Percentiles rank a stretch among this genome's conserved stretches.
Evolutionary conservation across 371 early-diverging fungal species (phyloP).

Genomic region (Syncephalastrum contaminatum): DNA sequence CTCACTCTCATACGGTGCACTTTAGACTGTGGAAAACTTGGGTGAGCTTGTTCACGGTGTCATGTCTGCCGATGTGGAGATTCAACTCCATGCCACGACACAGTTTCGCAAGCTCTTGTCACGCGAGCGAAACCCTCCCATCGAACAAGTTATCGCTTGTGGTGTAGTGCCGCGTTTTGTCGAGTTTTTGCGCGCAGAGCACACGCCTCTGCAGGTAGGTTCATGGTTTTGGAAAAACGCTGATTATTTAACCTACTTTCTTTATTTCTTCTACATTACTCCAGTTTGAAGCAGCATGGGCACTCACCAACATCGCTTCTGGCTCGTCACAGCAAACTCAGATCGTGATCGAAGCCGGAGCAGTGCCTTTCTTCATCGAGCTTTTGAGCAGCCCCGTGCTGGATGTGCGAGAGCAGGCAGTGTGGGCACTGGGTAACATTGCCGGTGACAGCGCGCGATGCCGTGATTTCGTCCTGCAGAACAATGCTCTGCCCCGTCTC

Average conservation of each 20-base stretch:
- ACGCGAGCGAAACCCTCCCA: conserved; percentile 97
- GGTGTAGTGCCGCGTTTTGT: conserved; percentile 97
- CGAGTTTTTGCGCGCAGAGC: conserved; percentile 80
- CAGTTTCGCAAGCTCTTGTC: conserved; percentile 96
- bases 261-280: background rate
- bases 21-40: conserved; percentile 61
- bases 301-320: conserved; percentile 99
- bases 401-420: conserved; percentile 98
- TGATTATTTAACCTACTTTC: conserved; percentile 8
- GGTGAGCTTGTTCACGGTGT: conserved; percentile 77
- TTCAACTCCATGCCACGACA: conserved; percentile 80
- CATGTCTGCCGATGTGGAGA: conserved; percentile 70
- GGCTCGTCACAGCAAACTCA: conserved; percentile 96
- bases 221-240: background rate
- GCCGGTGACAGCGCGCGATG: conserved; percentile 97
- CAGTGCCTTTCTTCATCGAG: conserved; percentile 91
- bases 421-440: conserved; percentile 99
- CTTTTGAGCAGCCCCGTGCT: conserved; percentile 81
- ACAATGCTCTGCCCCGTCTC: conserved; percentile 85
- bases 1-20: background rate
- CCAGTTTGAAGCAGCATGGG: conserved; percentile 99
- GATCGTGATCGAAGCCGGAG: conserved; percentile 89
- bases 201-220: conserved; percentile 84
- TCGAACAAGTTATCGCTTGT: conserved; percentile 93
- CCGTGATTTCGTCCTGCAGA: conserved; percentile 91